phyloP scores from a whole-genome alignment of 1,284 basidiomycete genomes.

The Leccinum griseonigrum region DNA sequence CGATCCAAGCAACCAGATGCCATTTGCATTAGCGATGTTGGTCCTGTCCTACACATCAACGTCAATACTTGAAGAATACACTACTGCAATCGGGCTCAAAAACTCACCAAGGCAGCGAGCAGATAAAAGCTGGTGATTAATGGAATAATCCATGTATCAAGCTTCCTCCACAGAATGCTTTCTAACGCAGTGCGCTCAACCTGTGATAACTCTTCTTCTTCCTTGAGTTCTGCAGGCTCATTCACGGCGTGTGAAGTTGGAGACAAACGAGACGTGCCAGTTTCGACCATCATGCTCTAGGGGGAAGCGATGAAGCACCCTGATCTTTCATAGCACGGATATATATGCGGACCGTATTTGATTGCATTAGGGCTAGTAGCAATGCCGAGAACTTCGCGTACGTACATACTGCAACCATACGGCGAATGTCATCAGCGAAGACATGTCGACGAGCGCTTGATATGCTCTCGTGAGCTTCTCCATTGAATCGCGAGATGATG shows the following conservation, averaged over 20 bases:
- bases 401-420: neutral
- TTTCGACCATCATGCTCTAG: neutral
- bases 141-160: conserved; percentile 49
- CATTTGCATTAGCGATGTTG: conserved; percentile 60
- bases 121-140: conserved; percentile 49
- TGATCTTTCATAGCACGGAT: neutral
- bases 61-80: neutral
- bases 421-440: neutral
- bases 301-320: neutral
- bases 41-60: conserved; percentile 33
- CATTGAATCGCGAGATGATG: too few relatives aligned
- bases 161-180: conserved; percentile 43
- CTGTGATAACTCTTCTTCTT: conserved; percentile 9
- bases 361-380: neutral
- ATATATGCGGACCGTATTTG: neutral
- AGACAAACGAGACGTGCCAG: neutral
- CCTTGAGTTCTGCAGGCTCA: conserved; percentile 4
- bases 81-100: neutral
- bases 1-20: conserved; percentile 51
- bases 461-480: too few relatives aligned
- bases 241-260: neutral
- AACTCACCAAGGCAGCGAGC: conserved; percentile 46
- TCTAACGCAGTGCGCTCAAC: conserved; percentile 25
- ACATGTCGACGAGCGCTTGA: too few relatives aligned
- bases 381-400: neutral